Percentiles rank a stretch among this genome's conserved stretches.
These are phyloP conservation scores for Claviceps fusiformis DNA, from an alignment of 2,329 filamentous ascomycete species.

Conservation along the genomic window DNA sequence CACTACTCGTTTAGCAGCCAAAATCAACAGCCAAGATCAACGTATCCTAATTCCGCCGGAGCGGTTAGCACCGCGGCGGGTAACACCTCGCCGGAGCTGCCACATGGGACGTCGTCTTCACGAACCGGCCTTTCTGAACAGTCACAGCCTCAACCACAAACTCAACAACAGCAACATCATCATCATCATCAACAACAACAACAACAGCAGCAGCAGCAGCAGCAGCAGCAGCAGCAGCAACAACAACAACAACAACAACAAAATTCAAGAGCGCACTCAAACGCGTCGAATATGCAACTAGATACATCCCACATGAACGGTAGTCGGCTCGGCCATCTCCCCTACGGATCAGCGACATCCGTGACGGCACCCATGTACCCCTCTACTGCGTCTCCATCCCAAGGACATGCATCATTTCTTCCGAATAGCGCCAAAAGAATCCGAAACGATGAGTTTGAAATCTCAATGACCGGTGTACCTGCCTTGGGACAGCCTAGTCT, in stretches of 20 bases:
- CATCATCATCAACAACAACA: background rate
- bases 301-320: conserved; percentile 40
- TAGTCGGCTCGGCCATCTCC: conserved; percentile 37
- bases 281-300: conserved; percentile 36
- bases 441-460: conserved; percentile 45
- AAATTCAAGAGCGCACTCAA: conserved; percentile 14
- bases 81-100: conserved; percentile 28
- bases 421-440: conserved; percentile 33
- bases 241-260: too few species aligned
- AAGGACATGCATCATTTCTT: conserved; percentile 18
- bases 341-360: conserved; percentile 36
- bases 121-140: conserved; percentile 24
- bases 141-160: conserved; percentile 27
- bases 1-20: conserved; percentile 7
- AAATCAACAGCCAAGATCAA: conserved; percentile 23
- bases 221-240: too few species aligned
- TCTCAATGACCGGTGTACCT: conserved; percentile 35
- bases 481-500: conserved; percentile 42
- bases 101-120: conserved; percentile 20
- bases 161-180: background rate
- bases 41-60: conserved; percentile 34
- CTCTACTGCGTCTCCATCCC: conserved; percentile 29
- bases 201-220: background rate
- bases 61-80: conserved; percentile 23
- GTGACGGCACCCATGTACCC: conserved; percentile 40